These are phyloP conservation scores for Leccinum aurantiacum DNA, from an alignment of 768 basidiomycete genomes.

Conservation along the genomic window DNA sequence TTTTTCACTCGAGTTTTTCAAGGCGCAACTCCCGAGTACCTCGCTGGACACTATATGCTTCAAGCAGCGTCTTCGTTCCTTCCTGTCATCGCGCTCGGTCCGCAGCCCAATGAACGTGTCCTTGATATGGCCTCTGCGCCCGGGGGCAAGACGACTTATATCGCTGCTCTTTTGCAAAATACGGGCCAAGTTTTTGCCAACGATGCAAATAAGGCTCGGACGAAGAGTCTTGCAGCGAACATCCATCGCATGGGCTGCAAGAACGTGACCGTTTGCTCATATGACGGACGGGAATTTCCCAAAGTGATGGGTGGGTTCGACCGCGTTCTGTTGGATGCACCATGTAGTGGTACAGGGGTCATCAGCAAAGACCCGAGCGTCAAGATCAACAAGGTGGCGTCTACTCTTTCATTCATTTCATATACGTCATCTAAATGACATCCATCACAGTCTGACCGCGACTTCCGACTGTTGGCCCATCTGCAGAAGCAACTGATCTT, in stretches of 20 bases:
- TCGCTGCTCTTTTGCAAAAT: slow-evolving; percentile 94
- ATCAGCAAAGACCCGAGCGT: slow-evolving; percentile 98
- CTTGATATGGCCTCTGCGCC: slow-evolving; percentile 99
- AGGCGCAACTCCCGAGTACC: slow-evolving; percentile 97
- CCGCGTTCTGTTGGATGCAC: slow-evolving; percentile 94
- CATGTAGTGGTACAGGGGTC: slow-evolving; percentile 97
- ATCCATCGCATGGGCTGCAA: slow-evolving; percentile 97
- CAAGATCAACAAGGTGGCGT: slow-evolving; percentile 91
- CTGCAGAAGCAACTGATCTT: slow-evolving; percentile 98
- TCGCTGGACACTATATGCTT: slow-evolving; percentile 99
- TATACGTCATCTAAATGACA: slow-evolving; percentile 3
- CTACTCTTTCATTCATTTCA: slow-evolving; percentile 1
- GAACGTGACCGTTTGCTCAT: slow-evolving; percentile 95
- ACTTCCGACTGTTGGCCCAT: slow-evolving; percentile 94
- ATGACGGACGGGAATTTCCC: slow-evolving; percentile 97
- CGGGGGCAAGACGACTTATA: slow-evolving; percentile 97
- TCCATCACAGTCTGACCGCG: slow-evolving; percentile 80
- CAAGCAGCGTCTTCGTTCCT: slow-evolving; percentile 99
- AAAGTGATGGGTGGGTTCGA: slow-evolving; percentile 99
- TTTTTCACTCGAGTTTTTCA: background rate
- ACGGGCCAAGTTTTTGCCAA: slow-evolving; percentile 98
- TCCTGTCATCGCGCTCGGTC: slow-evolving; percentile 94
- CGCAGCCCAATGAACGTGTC: slow-evolving; percentile 90
- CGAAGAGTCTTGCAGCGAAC: slow-evolving; percentile 96
- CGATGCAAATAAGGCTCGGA: slow-evolving; percentile 90